Base-by-base conservation (phyloP, 2,329 filamentous ascomycete species). In the Cercospora janseana region DNA sequence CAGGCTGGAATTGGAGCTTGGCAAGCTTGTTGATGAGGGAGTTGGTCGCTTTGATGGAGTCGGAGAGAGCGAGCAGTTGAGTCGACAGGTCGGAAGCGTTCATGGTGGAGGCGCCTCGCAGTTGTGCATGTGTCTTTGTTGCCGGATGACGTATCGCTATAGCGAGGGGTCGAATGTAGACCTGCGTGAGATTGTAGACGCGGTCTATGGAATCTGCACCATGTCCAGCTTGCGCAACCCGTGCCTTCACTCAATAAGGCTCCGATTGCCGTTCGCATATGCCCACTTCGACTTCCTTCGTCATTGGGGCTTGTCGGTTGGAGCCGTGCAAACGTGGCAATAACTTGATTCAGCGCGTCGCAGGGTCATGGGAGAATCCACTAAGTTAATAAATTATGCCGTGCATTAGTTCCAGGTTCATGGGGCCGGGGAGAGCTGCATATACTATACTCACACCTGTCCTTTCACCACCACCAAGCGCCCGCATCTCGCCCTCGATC, bases 1-100 rank as follows among this genome's bases (percentile, higher is more conserved):
- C 88, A 60, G 60, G 78, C 67, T 72, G 83, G 72, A 71, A 83
- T 69, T 65, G 84, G 64, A 85, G 76, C 66, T 76, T 81, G 56
- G 76, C 71, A 13, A 85, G 69, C 27, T 79, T 75, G 46, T 76
- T 71, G 46, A 85, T 78, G 27, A 83, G 75, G 37, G 75, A 72
- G 21, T 78, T 72, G 3, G 75, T 76, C 29, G 75, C 67, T 60
- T 75, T 79, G 52, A 82, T 72, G 13, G 74, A 69, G 45, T 79
- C 73, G 12, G 77, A 77, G 12, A 84, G 74, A 6, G 55, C 56
- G 9, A 57, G 37, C 44, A 66, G 51, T 46, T 64, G 59, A 24
- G 52, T 47, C 5, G 56, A 46, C 16, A 65, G 60, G 21, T 61
- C 56, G 18, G 51, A 23, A 13, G 55, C 56, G 28, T 61, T 54